A percentile compares a stretch with the other conserved stretches of the same genome.
Conservation (phyloP, 352 stramenopile genomes). For the Plasmopara muralis region DNA sequence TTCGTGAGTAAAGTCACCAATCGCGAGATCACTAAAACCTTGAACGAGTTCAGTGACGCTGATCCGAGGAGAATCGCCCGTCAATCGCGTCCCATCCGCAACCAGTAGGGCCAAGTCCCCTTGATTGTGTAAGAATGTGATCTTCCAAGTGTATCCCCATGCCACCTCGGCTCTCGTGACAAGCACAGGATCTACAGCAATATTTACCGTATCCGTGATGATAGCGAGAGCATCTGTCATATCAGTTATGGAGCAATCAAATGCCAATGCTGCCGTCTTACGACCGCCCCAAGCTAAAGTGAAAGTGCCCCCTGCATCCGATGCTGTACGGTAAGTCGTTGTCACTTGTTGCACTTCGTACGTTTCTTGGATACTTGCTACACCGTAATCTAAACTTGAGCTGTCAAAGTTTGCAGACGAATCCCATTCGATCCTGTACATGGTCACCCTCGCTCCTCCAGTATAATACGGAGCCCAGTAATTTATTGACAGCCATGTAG, state of each 20-base stretch:
- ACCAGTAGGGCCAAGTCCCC: slow-evolving; percentile 87
- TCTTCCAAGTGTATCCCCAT: slow-evolving; percentile 89
- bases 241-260: slow-evolving; percentile 59
- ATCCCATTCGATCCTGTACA: slow-evolving; percentile 92
- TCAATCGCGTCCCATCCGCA: slow-evolving; percentile 74
- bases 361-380: slow-evolving; percentile 79
- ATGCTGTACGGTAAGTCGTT: slow-evolving; percentile 50
- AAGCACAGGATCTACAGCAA: slow-evolving; percentile 72
- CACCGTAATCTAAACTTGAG: slow-evolving; percentile 73
- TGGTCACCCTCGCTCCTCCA: slow-evolving; percentile 83
- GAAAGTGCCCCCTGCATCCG: slow-evolving; percentile 79
- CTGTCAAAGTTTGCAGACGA: slow-evolving; percentile 78
- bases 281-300: slow-evolving; percentile 88
- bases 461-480: slow-evolving; percentile 83
- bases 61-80: slow-evolving; percentile 85
- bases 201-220: slow-evolving; percentile 71
- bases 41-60: slow-evolving; percentile 53
- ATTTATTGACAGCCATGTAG: slow-evolving; percentile 70
- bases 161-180: slow-evolving; percentile 55
- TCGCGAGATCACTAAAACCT: slow-evolving; percentile 55
- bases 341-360: slow-evolving; percentile 90
- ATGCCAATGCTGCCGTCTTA: slow-evolving; percentile 50
- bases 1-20: slow-evolving; percentile 91
- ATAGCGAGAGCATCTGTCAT: slow-evolving; percentile 75
- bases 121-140: slow-evolving; percentile 85